phyloP scores from a whole-genome alignment of 169 alveolate genomes.

The Amoebophrya sp. region DNA sequence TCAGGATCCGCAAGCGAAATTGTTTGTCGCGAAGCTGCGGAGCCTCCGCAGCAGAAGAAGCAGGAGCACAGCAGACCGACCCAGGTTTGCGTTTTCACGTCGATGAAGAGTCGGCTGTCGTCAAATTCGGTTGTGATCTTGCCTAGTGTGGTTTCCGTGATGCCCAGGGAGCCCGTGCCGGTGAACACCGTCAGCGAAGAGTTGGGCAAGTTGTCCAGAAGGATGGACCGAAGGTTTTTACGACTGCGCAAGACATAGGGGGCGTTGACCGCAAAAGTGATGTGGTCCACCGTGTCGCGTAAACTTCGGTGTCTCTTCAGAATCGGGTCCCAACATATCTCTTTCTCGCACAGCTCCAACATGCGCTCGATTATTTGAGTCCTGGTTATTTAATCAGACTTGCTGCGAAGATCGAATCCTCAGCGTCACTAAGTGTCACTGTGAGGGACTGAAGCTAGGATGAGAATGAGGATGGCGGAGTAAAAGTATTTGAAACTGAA shows the following conservation, averaged over 20 bases:
- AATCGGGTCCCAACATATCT: background rate
- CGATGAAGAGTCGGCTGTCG: background rate
- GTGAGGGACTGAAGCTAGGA: no score
- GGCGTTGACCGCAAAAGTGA: background rate
- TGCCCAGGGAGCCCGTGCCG: slow-evolving; percentile 13
- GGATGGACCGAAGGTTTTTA: background rate
- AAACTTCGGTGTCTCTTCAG: background rate
- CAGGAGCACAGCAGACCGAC: background rate
- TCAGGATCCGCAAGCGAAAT: background rate
- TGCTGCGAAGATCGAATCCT: no score
- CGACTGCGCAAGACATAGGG: background rate
- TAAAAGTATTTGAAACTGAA: no score
- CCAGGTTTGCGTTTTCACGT: slow-evolving; percentile 21
- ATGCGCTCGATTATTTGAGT: background rate
- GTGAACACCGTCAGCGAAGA: background rate
- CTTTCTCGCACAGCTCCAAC: background rate
- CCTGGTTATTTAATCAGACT: no score
- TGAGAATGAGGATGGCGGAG: no score
- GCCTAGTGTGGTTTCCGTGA: background rate
- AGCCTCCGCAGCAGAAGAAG: background rate
- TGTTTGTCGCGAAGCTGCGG: background rate
- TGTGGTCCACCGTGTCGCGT: background rate
- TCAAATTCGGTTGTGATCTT: background rate
- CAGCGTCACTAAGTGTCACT: no score
- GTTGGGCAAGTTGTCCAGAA: background rate